These are phyloP conservation scores for Mycena alexandri DNA, from an alignment of 768 basidiomycete species.

Conservation along the genomic window DNA sequence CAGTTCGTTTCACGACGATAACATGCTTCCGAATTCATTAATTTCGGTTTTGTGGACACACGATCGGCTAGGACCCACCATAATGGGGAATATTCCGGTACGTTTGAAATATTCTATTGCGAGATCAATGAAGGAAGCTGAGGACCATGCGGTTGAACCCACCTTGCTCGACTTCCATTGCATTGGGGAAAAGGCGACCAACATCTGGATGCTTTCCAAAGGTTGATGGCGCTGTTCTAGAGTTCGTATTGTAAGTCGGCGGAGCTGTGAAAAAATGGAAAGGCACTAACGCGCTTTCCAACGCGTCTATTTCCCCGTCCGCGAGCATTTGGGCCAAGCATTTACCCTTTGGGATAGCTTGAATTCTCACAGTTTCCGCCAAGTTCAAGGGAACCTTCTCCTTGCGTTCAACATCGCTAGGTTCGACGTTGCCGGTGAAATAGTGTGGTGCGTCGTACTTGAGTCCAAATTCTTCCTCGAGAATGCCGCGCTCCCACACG, in stretches of 20 bases:
- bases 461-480: conserved; percentile 32
- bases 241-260: not conserved
- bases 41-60: too few relatives aligned
- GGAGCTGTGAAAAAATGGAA: not conserved
- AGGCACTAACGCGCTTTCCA: conserved; percentile 29
- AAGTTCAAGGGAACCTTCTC: conserved; percentile 32
- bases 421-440: conserved; percentile 29
- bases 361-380: conserved; percentile 22
- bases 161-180: conserved; percentile 27
- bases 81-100: conserved; percentile 35
- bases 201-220: conserved; percentile 31
- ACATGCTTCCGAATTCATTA: conserved; percentile 17
- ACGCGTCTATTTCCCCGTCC: conserved; percentile 32
- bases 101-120: conserved; percentile 26
- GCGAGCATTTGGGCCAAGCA: conserved; percentile 34
- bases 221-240: conserved; percentile 28
- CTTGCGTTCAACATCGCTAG: conserved; percentile 26
- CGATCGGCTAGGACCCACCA: conserved; percentile 8
- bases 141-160: not conserved
- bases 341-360: conserved; percentile 30
- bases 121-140: not conserved
- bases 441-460: conserved; percentile 24
- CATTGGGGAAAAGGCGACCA: conserved; percentile 25
- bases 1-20: conserved; percentile 29
- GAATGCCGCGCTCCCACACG: conserved; percentile 37